These are phyloP conservation scores for Penicillium sp. DNA, from an alignment of 2,329 filamentous ascomycete genomes.

Conservation along the genomic window DNA sequence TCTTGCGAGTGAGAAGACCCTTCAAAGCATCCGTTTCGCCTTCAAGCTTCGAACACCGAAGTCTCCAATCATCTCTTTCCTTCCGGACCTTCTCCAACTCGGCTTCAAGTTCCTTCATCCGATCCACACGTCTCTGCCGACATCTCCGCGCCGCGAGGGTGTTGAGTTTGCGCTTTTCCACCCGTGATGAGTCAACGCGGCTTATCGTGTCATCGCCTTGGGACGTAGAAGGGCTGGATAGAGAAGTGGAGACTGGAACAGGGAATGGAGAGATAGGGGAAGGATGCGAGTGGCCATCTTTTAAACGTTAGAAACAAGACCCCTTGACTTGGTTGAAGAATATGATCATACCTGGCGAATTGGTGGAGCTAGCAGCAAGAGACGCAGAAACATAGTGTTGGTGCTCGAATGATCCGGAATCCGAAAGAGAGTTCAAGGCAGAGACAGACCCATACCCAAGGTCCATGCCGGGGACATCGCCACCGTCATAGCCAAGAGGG, in stretches of 20 bases:
- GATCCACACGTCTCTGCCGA: conserved; percentile 37
- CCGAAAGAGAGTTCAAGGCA: conserved; percentile 23
- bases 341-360: conserved; percentile 20
- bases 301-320: conserved; percentile 5
- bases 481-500: conserved; percentile 11
- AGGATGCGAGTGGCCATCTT: conserved; percentile 21
- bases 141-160: conserved; percentile 39
- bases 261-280: conserved; percentile 23
- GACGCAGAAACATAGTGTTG: conserved; percentile 11
- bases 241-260: conserved; percentile 17
- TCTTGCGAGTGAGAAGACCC: conserved; percentile 25
- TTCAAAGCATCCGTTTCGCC: conserved; percentile 38
- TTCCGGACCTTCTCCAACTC: conserved; percentile 33
- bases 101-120: conserved; percentile 34
- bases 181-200: conserved; percentile 24
- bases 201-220: conserved; percentile 16
- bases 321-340: background rate
- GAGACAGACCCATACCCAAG: conserved; percentile 16
- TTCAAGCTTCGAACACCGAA: conserved; percentile 38
- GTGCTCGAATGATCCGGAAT: conserved; percentile 20
- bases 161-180: conserved; percentile 38
- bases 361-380: conserved; percentile 15
- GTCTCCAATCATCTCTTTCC: conserved; percentile 38
- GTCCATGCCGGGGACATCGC: conserved; percentile 14
- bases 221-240: conserved; percentile 20